Percentiles rank a stretch among this genome's conserved stretches.
These are phyloP conservation scores for Fusarium sarcochroum DNA, from an alignment of 2,329 filamentous ascomycete genomes.

Conservation along the genomic window DNA sequence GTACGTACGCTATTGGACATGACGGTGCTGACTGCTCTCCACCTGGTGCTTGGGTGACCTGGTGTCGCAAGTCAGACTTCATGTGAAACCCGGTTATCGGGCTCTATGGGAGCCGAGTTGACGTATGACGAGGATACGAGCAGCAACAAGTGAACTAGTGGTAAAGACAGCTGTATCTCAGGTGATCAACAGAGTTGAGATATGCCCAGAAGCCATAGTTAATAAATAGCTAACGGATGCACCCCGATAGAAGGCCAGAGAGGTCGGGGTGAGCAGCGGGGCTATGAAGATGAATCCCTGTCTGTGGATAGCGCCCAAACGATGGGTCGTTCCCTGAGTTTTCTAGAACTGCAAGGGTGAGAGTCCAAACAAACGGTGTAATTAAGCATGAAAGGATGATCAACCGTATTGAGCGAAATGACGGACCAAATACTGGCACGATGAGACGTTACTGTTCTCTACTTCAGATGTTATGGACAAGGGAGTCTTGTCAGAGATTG, in stretches of 20 bases:
- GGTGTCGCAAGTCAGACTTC: constrained; percentile 22
- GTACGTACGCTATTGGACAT: constrained; percentile 35
- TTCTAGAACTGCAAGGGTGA: constrained; percentile 42
- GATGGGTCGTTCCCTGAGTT: constrained; percentile 39
- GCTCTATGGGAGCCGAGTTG: constrained; percentile 2
- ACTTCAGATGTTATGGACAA: constrained; percentile 6
- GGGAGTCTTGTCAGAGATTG: constrained; percentile 15
- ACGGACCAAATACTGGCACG: constrained; percentile 15
- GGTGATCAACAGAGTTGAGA: constrained; percentile 17
- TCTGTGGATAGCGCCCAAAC: constrained; percentile 10
- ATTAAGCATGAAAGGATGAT: constrained; percentile 44
- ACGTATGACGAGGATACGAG: constrained; percentile 17
- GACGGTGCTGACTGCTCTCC: constrained; percentile 35
- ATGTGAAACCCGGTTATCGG: constrained; percentile 8
- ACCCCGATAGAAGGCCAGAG: constrained; percentile 3
- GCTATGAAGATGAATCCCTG: constrained; percentile 23
- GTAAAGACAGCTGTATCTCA: background rate
- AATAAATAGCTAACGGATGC: background rate
- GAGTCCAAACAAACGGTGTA: constrained; percentile 38
- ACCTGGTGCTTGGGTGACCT: constrained; percentile 22
- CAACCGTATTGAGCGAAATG: constrained; percentile 21
- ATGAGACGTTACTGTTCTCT: constrained; percentile 14
- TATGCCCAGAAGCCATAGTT: constrained; percentile 1
- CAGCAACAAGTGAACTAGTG: constrained; percentile 1
- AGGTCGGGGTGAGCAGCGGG: constrained; percentile 26